These are phyloP conservation scores for Phaffia australis DNA, from an alignment of 768 basidiomycete genomes.

Conservation along the genomic window DNA sequence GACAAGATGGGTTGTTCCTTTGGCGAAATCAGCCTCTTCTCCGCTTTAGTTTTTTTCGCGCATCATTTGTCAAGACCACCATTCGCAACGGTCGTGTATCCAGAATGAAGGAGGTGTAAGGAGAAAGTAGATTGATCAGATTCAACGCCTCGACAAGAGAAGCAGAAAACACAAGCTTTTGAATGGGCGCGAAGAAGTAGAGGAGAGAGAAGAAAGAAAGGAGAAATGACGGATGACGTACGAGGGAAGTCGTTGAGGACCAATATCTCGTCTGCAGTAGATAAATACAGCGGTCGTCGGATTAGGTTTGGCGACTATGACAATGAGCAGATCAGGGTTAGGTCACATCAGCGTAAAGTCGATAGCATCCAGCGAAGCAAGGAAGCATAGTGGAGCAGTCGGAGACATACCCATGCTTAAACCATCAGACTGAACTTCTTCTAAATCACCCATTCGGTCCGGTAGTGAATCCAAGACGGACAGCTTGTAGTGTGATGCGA, in stretches of 20 bases:
- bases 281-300: constrained; percentile 67
- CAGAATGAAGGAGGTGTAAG: neutral
- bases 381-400: neutral
- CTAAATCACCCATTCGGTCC: constrained; percentile 59
- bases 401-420: constrained; percentile 42
- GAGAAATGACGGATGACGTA: constrained; percentile 30
- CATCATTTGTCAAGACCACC: too few relatives aligned
- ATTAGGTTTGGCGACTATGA: constrained; percentile 64
- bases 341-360: neutral
- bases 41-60: constrained; percentile 44
- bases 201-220: neutral
- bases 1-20: constrained; percentile 69
- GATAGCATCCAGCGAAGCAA: neutral
- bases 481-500: constrained; percentile 65
- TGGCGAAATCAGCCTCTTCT: constrained; percentile 58
- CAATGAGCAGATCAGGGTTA: neutral
- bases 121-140: neutral
- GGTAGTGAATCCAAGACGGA: constrained; percentile 77
- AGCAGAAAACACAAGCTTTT: neutral
- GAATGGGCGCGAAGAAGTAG: neutral
- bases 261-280: constrained; percentile 60
- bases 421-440: constrained; percentile 69
- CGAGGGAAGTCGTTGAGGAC: constrained; percentile 39
- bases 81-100: neutral
- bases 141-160: neutral